These are phyloP conservation scores for Lactarius akahatsu DNA, from an alignment of 768 basidiomycete species.

Conservation along the genomic window DNA sequence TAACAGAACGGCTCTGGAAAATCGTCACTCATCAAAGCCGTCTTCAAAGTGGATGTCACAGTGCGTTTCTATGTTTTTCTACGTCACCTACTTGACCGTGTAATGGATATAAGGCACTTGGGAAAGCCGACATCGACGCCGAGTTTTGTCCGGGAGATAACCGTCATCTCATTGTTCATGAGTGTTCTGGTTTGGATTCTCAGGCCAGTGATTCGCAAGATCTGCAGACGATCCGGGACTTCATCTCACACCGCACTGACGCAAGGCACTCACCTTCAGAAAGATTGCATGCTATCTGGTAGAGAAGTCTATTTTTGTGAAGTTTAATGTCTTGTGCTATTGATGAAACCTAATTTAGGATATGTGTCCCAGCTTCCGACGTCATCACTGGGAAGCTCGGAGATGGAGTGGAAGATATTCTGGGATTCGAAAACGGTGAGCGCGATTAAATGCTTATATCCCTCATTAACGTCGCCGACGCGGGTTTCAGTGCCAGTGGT, in stretches of 20 bases:
- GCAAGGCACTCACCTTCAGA: neutral
- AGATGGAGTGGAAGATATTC: neutral
- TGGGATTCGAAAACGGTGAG: conserved; percentile 2
- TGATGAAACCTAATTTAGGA: neutral
- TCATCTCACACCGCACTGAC: neutral
- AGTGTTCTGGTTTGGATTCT: conserved; percentile 2
- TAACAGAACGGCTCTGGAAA: conserved; percentile 5
- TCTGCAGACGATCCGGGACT: conserved; percentile 1
- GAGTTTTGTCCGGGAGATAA: conserved; percentile 7
- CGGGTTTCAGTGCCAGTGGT: conserved; percentile 3
- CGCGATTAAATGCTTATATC: neutral
- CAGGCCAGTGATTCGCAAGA: neutral
- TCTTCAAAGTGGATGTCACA: conserved; percentile 11
- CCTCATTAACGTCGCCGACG: too few species aligned
- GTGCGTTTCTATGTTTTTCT: neutral
- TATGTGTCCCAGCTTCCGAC: neutral
- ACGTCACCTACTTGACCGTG: neutral
- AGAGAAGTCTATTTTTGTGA: neutral
- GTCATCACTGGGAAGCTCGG: neutral
- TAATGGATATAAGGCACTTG: neutral
- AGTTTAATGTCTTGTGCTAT: neutral
- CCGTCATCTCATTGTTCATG: conserved; percentile 11
- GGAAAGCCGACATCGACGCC: neutral
- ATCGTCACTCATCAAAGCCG: conserved; percentile 9
- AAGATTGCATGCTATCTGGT: conserved; percentile 18